phyloP scores from a whole-genome alignment of 2,329 filamentous ascomycete species.

The Orbilia quercus region DNA sequence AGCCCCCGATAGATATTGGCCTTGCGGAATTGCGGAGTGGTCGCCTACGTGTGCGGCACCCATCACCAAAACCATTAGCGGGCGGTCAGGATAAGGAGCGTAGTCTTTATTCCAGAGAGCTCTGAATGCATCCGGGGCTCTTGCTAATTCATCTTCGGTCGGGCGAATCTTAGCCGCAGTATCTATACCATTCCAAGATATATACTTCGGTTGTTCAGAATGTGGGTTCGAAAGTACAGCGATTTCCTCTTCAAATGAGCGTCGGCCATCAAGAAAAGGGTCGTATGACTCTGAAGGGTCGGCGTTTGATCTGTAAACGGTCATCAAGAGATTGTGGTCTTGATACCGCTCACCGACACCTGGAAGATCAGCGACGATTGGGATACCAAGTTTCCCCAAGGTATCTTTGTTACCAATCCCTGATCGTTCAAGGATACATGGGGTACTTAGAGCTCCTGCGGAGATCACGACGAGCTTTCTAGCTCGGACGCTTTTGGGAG shows the following conservation, averaged over 20 bases:
- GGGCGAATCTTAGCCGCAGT: conserved; percentile 82
- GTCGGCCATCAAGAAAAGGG: conserved; percentile 66
- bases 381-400: conserved; percentile 66
- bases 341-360: conserved; percentile 70
- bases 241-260: conserved; percentile 69
- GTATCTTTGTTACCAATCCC: conserved; percentile 70
- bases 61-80: conserved; percentile 66
- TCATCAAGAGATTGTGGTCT: conserved; percentile 69
- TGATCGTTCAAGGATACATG: conserved; percentile 71
- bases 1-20: conserved; percentile 69
- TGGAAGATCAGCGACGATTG: conserved; percentile 66
- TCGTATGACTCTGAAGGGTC: conserved; percentile 64
- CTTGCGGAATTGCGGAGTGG: conserved; percentile 63
- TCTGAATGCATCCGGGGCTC: conserved; percentile 77
- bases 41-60: conserved; percentile 65
- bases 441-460: conserved; percentile 68
- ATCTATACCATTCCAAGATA: conserved; percentile 73
- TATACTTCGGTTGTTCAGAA: neutral
- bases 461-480: conserved; percentile 68
- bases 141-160: conserved; percentile 73
- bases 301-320: conserved; percentile 64
- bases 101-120: conserved; percentile 84
- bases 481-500: conserved; percentile 65
- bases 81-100: conserved; percentile 75
- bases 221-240: conserved; percentile 64